Evolutionary conservation across 192 early-diverging fungal species (phyloP).

Genomic region (Cetraspora pellucida): DNA sequence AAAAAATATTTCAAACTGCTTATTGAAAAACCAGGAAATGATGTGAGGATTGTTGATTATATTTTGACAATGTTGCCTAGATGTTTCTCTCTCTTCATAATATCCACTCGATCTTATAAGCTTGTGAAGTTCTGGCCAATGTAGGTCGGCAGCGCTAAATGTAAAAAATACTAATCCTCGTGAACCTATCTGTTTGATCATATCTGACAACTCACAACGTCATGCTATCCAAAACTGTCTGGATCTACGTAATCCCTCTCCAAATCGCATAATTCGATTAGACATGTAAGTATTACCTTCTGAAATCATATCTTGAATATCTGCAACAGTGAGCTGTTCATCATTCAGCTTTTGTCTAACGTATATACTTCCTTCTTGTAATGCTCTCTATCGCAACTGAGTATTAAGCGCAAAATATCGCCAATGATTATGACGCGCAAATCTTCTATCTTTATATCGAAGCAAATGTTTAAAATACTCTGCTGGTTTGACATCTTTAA

Average conservation of each 20-base stretch:
- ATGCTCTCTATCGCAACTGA: background rate
- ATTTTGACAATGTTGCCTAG: too few species aligned
- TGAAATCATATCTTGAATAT: background rate
- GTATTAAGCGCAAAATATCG: background rate
- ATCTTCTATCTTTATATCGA: background rate
- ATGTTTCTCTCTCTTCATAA: too few species aligned
- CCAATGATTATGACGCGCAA: background rate
- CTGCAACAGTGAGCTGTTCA: background rate
- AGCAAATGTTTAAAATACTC: slow-evolving; percentile 12
- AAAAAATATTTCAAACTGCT: background rate
- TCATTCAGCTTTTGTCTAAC: background rate
- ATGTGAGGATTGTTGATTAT: background rate
- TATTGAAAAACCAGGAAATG: background rate
- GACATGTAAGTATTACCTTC: background rate
- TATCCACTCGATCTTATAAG: too few species aligned
- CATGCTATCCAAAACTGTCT: background rate
- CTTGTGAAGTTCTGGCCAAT: too few species aligned
- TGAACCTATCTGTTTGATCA: background rate
- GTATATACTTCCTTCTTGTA: background rate
- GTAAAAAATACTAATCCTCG: background rate
- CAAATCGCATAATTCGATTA: background rate
- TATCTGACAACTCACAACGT: background rate
- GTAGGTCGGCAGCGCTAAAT: background rate
- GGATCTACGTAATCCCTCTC: background rate
- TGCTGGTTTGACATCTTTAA: slow-evolving; percentile 5